Evolutionary conservation across 164 flowering plant genomes (phyloP).

Genomic region (Stephania yunnanensis): DNA sequence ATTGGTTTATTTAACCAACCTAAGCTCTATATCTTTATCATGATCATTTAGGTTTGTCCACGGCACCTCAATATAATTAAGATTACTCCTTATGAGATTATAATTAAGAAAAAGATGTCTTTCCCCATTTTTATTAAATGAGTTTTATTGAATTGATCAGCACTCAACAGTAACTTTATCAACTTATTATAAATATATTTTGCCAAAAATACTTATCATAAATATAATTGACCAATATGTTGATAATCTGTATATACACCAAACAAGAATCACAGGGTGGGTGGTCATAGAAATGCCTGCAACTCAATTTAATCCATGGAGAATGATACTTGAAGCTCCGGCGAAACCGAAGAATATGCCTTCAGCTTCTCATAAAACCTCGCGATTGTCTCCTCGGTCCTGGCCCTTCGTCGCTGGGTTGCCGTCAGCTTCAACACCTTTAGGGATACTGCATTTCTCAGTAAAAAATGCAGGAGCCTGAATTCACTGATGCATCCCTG

Average conservation of each 20-base stretch:
- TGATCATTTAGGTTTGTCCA: too few species aligned
- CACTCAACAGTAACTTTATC: too few species aligned
- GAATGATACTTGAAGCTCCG: background rate
- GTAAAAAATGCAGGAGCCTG: background rate
- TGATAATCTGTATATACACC: background rate
- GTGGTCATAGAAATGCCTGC: background rate
- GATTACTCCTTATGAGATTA: too few species aligned
- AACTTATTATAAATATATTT: too few species aligned
- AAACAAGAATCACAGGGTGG: background rate
- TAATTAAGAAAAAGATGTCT: too few species aligned
- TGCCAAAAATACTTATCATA: background rate
- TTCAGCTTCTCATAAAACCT: background rate
- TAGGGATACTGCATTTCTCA: constrained; percentile 8
- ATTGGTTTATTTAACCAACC: too few species aligned
- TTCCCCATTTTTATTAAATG: too few species aligned
- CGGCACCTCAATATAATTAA: too few species aligned
- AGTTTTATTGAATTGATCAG: too few species aligned
- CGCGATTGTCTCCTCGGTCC: background rate
- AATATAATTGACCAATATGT: background rate
- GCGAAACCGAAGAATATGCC: background rate
- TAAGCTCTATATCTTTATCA: too few species aligned
- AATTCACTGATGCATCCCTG: constrained; percentile 5
- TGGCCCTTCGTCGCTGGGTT: too few species aligned
- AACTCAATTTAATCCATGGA: background rate
- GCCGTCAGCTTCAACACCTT: background rate